Base-by-base conservation (phyloP, 257 asterid species). In the Marsdenia floribunda region DNA sequence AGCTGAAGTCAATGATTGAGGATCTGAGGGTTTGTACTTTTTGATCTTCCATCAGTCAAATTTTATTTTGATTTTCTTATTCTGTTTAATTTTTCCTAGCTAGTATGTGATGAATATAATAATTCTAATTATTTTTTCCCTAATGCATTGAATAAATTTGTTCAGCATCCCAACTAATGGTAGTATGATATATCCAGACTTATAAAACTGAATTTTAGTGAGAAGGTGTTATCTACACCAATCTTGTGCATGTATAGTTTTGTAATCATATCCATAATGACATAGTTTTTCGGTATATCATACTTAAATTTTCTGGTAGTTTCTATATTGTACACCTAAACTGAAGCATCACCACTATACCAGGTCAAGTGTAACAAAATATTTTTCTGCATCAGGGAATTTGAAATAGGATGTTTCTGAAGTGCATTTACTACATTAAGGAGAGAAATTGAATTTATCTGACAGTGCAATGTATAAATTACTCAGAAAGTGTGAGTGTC, bases 1-100 rank as follows among this genome's bases (percentile, higher is more conserved):
- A 88, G 83, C 82, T 89, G 78, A 91, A 89, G 85, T 78, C 87
- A 75, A 82, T 83, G 46, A 83, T 83, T 74, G 94, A 89, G 79
- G 96, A 93, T 73, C 78, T 87, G 58, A 80, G 87, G 83, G 97
- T 93, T 80, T 80, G 97, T 76, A 47, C 61, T 22, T 40, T 53
- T 46, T 42, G 42, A 42, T 40, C 22, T 22, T 70, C 44, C 19
- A 54, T 64, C 22, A 11, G 5, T 65, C 11, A 19, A 49, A 10
- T 0, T 53, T 18, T 72, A 14, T 6, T 6, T 26, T 37, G 29
- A 68, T 21, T 14, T 33, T 35, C 13, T 13, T 18, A 46, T 3
- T 55, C 19, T 55, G 6, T 66, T 24, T 66, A 63, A 16, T 14
- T 38, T 7, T 18, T 24, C 60, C 9, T 12, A 54, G 61, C 52